These are phyloP conservation scores for Physcia stellaris DNA, from an alignment of 495 filamentous ascomycete species.

Conservation along the genomic window DNA sequence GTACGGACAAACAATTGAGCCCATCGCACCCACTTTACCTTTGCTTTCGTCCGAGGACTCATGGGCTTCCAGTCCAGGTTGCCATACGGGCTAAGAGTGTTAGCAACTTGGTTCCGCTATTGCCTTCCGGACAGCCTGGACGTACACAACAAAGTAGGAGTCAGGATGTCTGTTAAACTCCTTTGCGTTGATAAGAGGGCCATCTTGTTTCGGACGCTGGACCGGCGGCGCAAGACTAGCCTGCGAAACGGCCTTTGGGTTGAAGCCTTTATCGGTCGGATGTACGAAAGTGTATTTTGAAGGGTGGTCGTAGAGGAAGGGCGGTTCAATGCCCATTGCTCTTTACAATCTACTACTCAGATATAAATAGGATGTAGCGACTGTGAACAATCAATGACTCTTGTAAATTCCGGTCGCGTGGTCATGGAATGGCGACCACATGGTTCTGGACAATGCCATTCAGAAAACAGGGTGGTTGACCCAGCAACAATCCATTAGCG, in stretches of 20 bases:
- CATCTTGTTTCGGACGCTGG: slow-evolving; percentile 49
- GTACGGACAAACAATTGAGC: slow-evolving; percentile 53
- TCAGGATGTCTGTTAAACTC: slow-evolving; percentile 68
- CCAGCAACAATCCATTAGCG: no score
- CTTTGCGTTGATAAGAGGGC: slow-evolving; percentile 50
- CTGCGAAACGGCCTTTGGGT: slow-evolving; percentile 69
- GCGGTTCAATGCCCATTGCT: slow-evolving; percentile 49
- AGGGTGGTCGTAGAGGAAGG: slow-evolving; percentile 61
- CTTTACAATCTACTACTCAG: slow-evolving; percentile 4
- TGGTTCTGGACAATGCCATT: no score
- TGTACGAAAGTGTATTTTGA: slow-evolving; percentile 34
- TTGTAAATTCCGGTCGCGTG: no score
- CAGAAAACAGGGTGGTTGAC: no score
- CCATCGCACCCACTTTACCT: slow-evolving; percentile 49
- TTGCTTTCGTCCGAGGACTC: slow-evolving; percentile 51
- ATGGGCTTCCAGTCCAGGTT: slow-evolving; percentile 47
- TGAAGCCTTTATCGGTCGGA: slow-evolving; percentile 47
- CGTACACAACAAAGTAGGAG: slow-evolving; percentile 38
- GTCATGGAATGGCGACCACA: no score
- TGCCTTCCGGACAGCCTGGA: slow-evolving; percentile 3
- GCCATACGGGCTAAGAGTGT: slow-evolving; percentile 25
- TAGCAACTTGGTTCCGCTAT: neutral
- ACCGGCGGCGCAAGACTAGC: slow-evolving; percentile 45
- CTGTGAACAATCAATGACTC: neutral
- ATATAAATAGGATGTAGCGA: neutral